Percentiles rank a stretch among this genome's conserved stretches.
Evolutionary conservation across 2,329 filamentous ascomycete genomes (phyloP).

Genomic region (Bipolaris sorokiniana): DNA sequence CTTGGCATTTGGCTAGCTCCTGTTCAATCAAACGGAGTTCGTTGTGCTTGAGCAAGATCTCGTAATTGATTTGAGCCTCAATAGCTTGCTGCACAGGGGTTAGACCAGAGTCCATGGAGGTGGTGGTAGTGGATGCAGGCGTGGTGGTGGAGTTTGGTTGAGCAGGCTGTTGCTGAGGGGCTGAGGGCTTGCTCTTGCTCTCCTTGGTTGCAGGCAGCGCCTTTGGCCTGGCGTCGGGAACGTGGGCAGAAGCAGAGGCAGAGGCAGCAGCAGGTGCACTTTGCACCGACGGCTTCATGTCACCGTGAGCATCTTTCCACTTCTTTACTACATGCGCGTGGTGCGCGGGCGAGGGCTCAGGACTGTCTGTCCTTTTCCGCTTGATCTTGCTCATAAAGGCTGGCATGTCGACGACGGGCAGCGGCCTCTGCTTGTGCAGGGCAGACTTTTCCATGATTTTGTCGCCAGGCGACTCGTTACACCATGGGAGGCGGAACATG

Average conservation of each 20-base stretch:
- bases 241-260: constrained; percentile 28
- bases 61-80: constrained; percentile 85
- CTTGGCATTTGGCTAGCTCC: constrained; percentile 93
- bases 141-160: constrained; percentile 33
- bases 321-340: constrained; percentile 48
- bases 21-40: constrained; percentile 94
- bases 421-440: constrained; percentile 51
- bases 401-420: constrained; percentile 55
- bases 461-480: constrained; percentile 51
- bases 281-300: constrained; percentile 34
- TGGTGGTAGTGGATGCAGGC: constrained; percentile 11
- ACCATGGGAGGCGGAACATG: constrained; percentile 59
- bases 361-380: constrained; percentile 62
- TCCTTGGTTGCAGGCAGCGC: constrained; percentile 41
- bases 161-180: constrained; percentile 28
- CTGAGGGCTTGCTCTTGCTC: constrained; percentile 39
- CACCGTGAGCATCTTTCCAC: constrained; percentile 46
- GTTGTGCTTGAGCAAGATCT: constrained; percentile 92
- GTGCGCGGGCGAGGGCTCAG: constrained; percentile 46
- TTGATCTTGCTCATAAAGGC: constrained; percentile 60
- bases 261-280: constrained; percentile 23
- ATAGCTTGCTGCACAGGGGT: constrained; percentile 72
- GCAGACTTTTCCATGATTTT: constrained; percentile 53
- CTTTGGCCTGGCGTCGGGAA: constrained; percentile 35
- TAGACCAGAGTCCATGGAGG: constrained; percentile 37